Percentiles rank a stretch among this genome's conserved stretches.
These are phyloP conservation scores for Lachancea thermotolerans DNA, from an alignment of 805 yeast species.

Conservation along the genomic window DNA sequence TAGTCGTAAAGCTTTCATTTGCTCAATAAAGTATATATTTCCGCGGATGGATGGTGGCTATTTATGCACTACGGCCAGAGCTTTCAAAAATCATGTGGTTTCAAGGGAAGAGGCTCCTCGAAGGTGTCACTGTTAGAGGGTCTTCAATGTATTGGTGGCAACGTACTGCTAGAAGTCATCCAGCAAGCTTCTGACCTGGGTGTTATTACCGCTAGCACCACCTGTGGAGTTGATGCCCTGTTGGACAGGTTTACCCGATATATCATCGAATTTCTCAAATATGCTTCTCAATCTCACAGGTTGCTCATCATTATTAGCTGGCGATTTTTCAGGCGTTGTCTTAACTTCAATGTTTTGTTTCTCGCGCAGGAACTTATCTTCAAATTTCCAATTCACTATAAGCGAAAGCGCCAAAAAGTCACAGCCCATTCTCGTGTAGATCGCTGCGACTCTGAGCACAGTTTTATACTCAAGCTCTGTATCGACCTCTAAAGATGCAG, in stretches of 20 bases:
- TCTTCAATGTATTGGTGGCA: no score
- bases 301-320: neutral
- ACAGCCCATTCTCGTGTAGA: slow-evolving; percentile 87
- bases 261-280: slow-evolving; percentile 24
- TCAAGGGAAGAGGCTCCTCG: no score
- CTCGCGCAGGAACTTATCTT: slow-evolving; percentile 10
- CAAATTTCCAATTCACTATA: slow-evolving; percentile 62
- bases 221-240: neutral
- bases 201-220: no score
- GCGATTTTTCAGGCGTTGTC: neutral
- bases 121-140: no score
- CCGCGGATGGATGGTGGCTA: no score
- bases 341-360: neutral
- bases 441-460: slow-evolving; percentile 53
- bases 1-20: no score
- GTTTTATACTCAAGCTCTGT: slow-evolving; percentile 51
- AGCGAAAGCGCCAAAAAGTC: slow-evolving; percentile 64
- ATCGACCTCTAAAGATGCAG: slow-evolving; percentile 40
- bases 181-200: slow-evolving; percentile 8
- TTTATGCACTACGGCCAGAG: no score
- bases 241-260: neutral
- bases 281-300: slow-evolving; percentile 12
- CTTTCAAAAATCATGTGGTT: no score
- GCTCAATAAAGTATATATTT: no score
- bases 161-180: slow-evolving; percentile 11